phyloP scores from a whole-genome alignment of 306 rosid genomes.

The Cucumis cinereus region DNA sequence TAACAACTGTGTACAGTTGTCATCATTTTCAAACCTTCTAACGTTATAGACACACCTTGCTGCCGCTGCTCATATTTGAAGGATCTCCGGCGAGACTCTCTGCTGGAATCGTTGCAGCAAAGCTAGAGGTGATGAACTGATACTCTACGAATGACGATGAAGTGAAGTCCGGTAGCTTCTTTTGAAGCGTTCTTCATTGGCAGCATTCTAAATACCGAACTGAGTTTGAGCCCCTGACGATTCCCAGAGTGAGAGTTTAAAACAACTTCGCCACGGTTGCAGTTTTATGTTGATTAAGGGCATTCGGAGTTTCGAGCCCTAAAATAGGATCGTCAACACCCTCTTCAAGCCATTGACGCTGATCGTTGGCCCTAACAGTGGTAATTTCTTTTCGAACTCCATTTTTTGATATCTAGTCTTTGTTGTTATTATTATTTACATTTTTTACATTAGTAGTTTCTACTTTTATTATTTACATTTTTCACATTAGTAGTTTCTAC shows the following conservation, averaged over 20 bases:
- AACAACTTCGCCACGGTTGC: not conserved
- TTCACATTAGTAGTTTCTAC: no score
- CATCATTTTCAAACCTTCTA: not conserved
- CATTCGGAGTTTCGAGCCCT: slow-evolving; percentile 94
- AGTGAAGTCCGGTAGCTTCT: not conserved
- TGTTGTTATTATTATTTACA: not conserved
- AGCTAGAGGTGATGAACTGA: not conserved
- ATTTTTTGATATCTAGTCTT: not conserved
- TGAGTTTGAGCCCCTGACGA: not conserved
- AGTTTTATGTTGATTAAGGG: slow-evolving; percentile 71
- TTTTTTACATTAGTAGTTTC: not conserved
- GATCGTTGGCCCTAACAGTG: slow-evolving; percentile 94
- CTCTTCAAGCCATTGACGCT: slow-evolving; percentile 93
- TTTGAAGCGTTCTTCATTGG: not conserved
- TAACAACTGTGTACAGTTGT: not conserved
- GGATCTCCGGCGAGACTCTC: not conserved
- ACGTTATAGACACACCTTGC: not conserved
- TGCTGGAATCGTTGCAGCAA: not conserved
- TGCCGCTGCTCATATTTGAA: not conserved
- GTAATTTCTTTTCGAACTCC: slow-evolving; percentile 11
- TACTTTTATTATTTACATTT: no score
- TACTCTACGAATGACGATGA: not conserved
- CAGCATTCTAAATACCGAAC: not conserved
- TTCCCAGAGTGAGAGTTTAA: not conserved
- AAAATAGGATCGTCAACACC: slow-evolving; percentile 82